These are phyloP conservation scores for Lagenidium giganteum DNA, from an alignment of 352 stramenopile species.

Conservation along the genomic window DNA sequence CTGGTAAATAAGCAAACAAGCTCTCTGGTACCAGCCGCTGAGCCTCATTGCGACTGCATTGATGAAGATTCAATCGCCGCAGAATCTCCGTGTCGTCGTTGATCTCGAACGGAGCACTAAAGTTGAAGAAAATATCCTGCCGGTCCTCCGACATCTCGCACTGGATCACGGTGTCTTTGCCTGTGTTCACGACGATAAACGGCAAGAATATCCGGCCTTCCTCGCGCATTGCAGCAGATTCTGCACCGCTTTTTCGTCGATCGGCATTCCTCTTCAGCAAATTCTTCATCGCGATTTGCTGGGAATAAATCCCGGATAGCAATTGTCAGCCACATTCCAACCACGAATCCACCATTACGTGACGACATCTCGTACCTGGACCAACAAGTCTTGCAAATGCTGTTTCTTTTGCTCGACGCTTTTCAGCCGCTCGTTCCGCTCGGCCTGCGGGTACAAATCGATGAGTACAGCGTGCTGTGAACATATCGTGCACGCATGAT, in stretches of 20 bases:
- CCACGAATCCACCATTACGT: too few relatives aligned
- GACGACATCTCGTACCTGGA: conserved; percentile 42
- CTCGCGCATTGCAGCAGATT: conserved; percentile 37
- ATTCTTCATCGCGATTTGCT: conserved; percentile 95
- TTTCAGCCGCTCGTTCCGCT: conserved; percentile 72
- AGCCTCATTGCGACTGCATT: too few relatives aligned
- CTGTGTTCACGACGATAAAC: conserved; percentile 96
- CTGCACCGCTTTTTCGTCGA: conserved; percentile 38
- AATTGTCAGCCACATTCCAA: too few relatives aligned
- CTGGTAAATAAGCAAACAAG: too few relatives aligned
- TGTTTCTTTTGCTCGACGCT: conserved; percentile 86
- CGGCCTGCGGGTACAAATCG: conserved; percentile 27
- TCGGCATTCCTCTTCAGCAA: conserved; percentile 86
- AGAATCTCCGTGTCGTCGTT: conserved; percentile 88
- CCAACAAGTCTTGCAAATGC: conserved; percentile 89
- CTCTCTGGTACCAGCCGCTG: too few relatives aligned
- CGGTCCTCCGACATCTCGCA: conserved; percentile 96
- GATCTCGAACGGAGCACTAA: conserved; percentile 76
- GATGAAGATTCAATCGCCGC: too few relatives aligned
- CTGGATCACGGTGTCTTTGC: conserved; percentile 92
- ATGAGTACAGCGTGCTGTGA: too few relatives aligned
- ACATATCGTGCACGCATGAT: not conserved
- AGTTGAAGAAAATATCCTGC: conserved; percentile 94
- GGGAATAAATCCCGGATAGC: not conserved
- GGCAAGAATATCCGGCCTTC: conserved; percentile 91